Evolutionary conservation across 257 asterid species (phyloP).

Genomic region (Verbascum thapsus): DNA sequence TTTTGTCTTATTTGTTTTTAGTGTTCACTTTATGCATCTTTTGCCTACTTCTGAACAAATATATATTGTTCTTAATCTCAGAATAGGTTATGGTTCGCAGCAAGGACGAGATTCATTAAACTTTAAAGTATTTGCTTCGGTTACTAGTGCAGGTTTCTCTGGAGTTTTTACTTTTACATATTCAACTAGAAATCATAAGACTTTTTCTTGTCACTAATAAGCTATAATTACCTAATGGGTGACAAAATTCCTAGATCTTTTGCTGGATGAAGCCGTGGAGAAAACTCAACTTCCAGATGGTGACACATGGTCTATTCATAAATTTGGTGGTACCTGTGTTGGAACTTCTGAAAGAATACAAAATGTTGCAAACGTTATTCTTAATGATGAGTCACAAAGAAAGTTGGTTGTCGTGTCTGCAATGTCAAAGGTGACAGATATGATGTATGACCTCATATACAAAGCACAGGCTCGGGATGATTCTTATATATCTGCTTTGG

Average conservation of each 20-base stretch:
- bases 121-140: slow-evolving; percentile 53
- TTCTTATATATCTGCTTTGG: slow-evolving; percentile 62
- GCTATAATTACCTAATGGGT: slow-evolving; percentile 12
- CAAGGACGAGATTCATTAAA: slow-evolving; percentile 45
- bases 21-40: neutral
- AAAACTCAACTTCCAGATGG: slow-evolving; percentile 71
- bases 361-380: slow-evolving; percentile 81
- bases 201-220: slow-evolving; percentile 8
- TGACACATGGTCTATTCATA: slow-evolving; percentile 89
- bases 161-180: neutral
- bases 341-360: slow-evolving; percentile 86
- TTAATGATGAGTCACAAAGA: slow-evolving; percentile 69
- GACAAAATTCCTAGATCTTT: slow-evolving; percentile 38
- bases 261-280: slow-evolving; percentile 56
- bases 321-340: slow-evolving; percentile 97
- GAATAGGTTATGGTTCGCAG: slow-evolving; percentile 44
- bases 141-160: slow-evolving; percentile 60
- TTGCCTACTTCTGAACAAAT: slow-evolving; percentile 20
- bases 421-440: slow-evolving; percentile 96
- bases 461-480: slow-evolving; percentile 85
- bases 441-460: slow-evolving; percentile 90
- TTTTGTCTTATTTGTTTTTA: slow-evolving; percentile 8
- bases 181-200: slow-evolving; percentile 1
- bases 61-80: slow-evolving; percentile 36
- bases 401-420: slow-evolving; percentile 94